Conservation (phyloP, 495 filamentous ascomycete genomes). For the Talaromyces nanjingensis region DNA sequence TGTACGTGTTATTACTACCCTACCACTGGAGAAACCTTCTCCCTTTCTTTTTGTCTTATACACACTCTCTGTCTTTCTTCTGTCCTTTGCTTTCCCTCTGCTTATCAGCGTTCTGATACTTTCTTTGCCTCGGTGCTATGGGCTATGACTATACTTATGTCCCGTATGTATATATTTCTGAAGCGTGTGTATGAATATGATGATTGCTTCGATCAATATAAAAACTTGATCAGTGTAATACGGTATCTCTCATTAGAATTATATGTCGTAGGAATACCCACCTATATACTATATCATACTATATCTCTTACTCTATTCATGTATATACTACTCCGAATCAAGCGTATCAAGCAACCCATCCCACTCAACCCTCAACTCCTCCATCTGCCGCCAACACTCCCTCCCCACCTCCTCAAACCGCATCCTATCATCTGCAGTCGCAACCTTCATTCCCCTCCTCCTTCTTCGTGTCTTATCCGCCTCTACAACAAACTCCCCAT, state of each 20-base stretch:
- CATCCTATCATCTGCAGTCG: conserved; percentile 56
- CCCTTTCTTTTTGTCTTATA: neutral
- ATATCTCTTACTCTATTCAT: neutral
- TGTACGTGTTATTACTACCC: neutral
- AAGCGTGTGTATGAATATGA: neutral
- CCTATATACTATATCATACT: neutral
- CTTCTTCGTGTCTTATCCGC: conserved; percentile 44
- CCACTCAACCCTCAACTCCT: conserved; percentile 73
- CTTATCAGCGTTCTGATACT: neutral
- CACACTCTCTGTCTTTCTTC: neutral
- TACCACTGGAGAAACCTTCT: neutral
- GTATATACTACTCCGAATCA: neutral
- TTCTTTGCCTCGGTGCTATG: neutral
- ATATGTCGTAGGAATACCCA: neutral
- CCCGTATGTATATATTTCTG: neutral
- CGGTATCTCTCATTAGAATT: neutral
- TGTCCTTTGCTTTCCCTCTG: neutral
- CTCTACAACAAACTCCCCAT: conserved; percentile 35
- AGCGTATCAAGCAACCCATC: conserved; percentile 49
- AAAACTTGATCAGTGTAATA: neutral
- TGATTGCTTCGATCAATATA: neutral
- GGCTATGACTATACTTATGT: neutral
- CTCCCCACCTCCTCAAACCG: conserved; percentile 71
- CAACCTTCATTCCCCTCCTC: conserved; percentile 46
- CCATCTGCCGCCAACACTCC: conserved; percentile 75